Evolutionary conservation across 495 filamentous ascomycete species (phyloP), one percentile per base, ranked within the genome.

Genomic region (Podospora pseudocomata): DNA sequence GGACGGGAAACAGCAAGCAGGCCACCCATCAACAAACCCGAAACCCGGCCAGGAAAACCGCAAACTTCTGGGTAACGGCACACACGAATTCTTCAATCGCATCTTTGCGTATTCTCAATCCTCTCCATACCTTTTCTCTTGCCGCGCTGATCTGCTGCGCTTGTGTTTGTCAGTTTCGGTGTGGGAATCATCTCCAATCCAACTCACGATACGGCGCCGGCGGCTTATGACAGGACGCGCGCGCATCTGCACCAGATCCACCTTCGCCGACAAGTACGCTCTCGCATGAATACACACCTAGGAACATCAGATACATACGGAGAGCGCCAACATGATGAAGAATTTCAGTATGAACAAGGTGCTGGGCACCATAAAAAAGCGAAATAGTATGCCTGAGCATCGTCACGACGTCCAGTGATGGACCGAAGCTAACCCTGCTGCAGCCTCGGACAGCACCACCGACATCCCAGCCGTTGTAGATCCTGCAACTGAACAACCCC

Each of bases 321-420:
- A 66, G 9, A 68, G 39, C 39, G 15, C 18, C 9, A 13, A 18
- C 9, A 49, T 64, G 70, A 86, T 85, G 84, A 84, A 82, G 78
- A 75, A 78, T 63, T 81, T 87, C 69, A 82, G 79, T 69, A 80
- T 86, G 79, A 84, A 81, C 74, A 84, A 80, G 78, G 80, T 86
- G 81, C 77, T 87, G 60, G 82, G 82, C 72, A 83, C 77, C 74
- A 79, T 87, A 68, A 85, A 80, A 72, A 79, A 77, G 68, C 76
- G 76, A 61, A 78, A 77, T 23, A 76, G 61, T 63, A 20, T 34
- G 61, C 5, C 11, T 11, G 7, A 1, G 39, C 9, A 49, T 49
- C 39, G 15, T 49, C 39, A 11, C 39, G 39, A 11, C 39, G 39
- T 49, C 20, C 0, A 49, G 9, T 49, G 7, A 49, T 49, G 13